Conservation (phyloP, 805 yeast genomes). For the Torulaspora indica region DNA sequence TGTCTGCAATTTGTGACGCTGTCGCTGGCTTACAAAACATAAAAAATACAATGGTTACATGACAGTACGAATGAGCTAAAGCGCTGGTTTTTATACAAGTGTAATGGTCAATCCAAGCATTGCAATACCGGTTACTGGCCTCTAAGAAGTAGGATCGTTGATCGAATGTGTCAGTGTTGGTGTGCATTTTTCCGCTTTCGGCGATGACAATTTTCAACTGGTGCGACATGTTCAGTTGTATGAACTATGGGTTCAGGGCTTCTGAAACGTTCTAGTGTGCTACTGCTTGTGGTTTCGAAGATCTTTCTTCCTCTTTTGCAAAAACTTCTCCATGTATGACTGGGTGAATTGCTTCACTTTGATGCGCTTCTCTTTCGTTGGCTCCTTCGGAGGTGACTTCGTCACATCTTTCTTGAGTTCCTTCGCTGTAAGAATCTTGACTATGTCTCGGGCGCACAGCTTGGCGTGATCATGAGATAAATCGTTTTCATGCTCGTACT, state of each 20-base stretch:
- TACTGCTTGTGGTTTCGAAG: constrained; percentile 1
- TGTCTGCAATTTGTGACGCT: background rate
- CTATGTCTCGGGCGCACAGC: constrained; percentile 74
- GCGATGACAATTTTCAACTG: constrained; percentile 6
- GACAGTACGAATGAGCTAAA: background rate
- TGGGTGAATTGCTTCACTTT: constrained; percentile 64
- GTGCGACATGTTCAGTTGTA: background rate
- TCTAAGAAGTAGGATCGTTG: background rate
- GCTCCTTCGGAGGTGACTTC: constrained; percentile 47
- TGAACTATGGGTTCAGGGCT: background rate
- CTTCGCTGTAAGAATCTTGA: constrained; percentile 59
- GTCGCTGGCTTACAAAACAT: background rate
- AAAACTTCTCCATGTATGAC: constrained; percentile 62
- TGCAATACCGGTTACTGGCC: background rate
- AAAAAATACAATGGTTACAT: background rate
- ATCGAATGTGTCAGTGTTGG: constrained; percentile 1
- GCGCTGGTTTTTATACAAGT: background rate
- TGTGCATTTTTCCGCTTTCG: constrained; percentile 6
- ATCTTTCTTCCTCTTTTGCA: constrained; percentile 42
- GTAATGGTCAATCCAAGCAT: background rate
- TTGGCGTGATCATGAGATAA: constrained; percentile 72
- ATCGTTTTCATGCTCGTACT: constrained; percentile 47
- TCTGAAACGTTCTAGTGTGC: background rate
- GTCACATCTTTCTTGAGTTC: constrained; percentile 44
- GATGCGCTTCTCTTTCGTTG: constrained; percentile 58